These are phyloP conservation scores for Theobroma cacao DNA, from an alignment of 345 rosid genomes.

Conservation along the genomic window DNA sequence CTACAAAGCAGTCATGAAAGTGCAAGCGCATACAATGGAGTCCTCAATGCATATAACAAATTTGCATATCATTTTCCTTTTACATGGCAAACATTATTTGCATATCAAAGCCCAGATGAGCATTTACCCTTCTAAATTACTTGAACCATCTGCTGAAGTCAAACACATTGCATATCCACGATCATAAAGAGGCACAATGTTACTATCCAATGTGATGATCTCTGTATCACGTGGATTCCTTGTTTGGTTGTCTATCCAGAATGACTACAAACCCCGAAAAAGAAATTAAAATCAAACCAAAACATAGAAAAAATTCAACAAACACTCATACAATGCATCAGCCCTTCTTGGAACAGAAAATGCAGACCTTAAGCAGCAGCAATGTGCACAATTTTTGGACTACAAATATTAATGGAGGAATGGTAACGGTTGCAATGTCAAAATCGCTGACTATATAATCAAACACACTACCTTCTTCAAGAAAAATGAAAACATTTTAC, in stretches of 20 bases:
- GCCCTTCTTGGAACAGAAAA: not conserved
- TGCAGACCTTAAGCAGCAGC: not conserved
- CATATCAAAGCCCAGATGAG: not conserved
- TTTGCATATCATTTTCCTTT: not conserved
- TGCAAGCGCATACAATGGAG: not conserved
- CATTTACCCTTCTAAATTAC: slow-evolving; percentile 67
- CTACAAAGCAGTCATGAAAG: not conserved
- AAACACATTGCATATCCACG: slow-evolving; percentile 83
- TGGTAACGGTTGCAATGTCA: not conserved
- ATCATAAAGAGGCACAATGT: slow-evolving; percentile 76
- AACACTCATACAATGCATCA: not conserved
- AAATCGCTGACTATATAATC: not conserved
- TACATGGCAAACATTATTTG: not conserved
- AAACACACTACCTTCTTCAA: not conserved
- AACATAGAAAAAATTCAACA: not conserved
- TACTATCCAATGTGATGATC: slow-evolving; percentile 43
- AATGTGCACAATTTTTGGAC: not conserved
- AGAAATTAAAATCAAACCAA: slow-evolving; percentile 9
- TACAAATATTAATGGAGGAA: not conserved
- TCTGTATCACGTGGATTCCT: slow-evolving; percentile 31
- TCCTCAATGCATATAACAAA: not conserved
- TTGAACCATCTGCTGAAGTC: slow-evolving; percentile 61
- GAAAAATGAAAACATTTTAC: not conserved
- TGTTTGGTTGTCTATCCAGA: slow-evolving; percentile 76
- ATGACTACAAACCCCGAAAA: slow-evolving; percentile 60